phyloP scores from a whole-genome alignment of 345 rosid species.

The Salix caprea region DNA sequence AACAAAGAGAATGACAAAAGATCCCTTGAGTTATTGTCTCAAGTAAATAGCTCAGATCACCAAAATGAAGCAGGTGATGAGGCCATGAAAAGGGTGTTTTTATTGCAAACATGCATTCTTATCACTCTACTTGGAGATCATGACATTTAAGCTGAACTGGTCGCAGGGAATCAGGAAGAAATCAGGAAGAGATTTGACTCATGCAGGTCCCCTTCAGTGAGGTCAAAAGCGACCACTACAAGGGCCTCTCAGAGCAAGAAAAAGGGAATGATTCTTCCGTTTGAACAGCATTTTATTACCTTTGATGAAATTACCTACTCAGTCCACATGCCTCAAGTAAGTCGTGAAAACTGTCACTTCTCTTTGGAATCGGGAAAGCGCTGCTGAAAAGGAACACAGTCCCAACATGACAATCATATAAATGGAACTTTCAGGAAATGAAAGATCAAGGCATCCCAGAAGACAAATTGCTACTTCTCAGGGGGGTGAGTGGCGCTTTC shows the following conservation, averaged over 20 bases:
- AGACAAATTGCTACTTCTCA: slow-evolving; percentile 58
- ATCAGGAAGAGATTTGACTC: too few relatives aligned
- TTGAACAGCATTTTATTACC: slow-evolving; percentile 56
- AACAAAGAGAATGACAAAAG: background rate
- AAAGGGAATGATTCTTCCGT: slow-evolving; percentile 73
- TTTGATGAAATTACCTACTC: slow-evolving; percentile 59
- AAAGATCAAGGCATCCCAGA: slow-evolving; percentile 50
- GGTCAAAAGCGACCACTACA: background rate
- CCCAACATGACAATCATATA: too few relatives aligned
- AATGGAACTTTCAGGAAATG: slow-evolving; percentile 40
- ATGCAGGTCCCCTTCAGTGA: too few relatives aligned
- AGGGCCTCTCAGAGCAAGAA: slow-evolving; percentile 19
- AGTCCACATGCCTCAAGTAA: slow-evolving; percentile 79
- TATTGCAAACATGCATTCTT: too few relatives aligned
- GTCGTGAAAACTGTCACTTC: background rate
- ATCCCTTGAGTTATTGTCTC: background rate
- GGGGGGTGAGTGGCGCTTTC: slow-evolving; percentile 71
- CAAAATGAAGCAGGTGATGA: background rate
- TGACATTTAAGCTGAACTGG: too few relatives aligned
- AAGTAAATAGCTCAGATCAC: background rate
- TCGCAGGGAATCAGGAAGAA: too few relatives aligned
- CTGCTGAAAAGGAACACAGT: too few relatives aligned
- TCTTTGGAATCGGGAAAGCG: too few relatives aligned
- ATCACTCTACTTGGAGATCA: too few relatives aligned
- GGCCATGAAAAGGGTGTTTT: background rate